A percentile compares a stretch with the other conserved stretches of the same genome.
These are phyloP conservation scores for Diaporthe australafricana DNA, from an alignment of 2,329 filamentous ascomycete species.

Conservation along the genomic window DNA sequence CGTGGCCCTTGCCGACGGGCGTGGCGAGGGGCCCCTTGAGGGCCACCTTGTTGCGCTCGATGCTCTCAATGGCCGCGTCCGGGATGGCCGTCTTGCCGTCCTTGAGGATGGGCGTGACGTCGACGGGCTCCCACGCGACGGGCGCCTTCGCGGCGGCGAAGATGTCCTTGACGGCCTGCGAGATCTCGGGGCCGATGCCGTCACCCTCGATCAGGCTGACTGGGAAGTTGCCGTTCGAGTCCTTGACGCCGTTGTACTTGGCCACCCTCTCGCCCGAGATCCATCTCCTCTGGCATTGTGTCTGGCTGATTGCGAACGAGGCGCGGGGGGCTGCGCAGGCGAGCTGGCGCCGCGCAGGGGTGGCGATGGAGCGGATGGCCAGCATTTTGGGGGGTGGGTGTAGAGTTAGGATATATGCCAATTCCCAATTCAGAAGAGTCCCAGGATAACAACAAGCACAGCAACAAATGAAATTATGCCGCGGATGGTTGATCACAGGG, in stretches of 20 bases:
- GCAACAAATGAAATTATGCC: slow-evolving; percentile 32
- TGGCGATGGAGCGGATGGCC: slow-evolving; percentile 81
- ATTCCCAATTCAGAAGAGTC: background rate
- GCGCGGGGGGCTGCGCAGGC: slow-evolving; percentile 75
- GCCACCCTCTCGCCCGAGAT: slow-evolving; percentile 81
- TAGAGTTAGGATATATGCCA: background rate
- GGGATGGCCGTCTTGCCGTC: slow-evolving; percentile 97
- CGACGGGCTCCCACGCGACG: slow-evolving; percentile 96
- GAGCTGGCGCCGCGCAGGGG: slow-evolving; percentile 82
- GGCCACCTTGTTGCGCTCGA: slow-evolving; percentile 95
- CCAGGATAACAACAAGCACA: slow-evolving; percentile 3
- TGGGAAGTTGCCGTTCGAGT: slow-evolving; percentile 92
- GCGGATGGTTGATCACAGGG: background rate
- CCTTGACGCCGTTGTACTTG: slow-evolving; percentile 93
- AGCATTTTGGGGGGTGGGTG: slow-evolving; percentile 69
- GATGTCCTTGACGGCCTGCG: slow-evolving; percentile 98
- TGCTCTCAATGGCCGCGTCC: slow-evolving; percentile 90
- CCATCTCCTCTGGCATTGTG: slow-evolving; percentile 71
- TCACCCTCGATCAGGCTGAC: slow-evolving; percentile 99
- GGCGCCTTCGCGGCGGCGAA: slow-evolving; percentile 93
- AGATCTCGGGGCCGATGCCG: slow-evolving; percentile 97
- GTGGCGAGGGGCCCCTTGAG: slow-evolving; percentile 98
- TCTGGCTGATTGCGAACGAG: slow-evolving; percentile 52
- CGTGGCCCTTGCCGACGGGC: slow-evolving; percentile 97
- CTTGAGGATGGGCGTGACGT: slow-evolving; percentile 93